Conservation (phyloP, 2,329 filamentous ascomycete species). For the Hypoxylon sp. region DNA sequence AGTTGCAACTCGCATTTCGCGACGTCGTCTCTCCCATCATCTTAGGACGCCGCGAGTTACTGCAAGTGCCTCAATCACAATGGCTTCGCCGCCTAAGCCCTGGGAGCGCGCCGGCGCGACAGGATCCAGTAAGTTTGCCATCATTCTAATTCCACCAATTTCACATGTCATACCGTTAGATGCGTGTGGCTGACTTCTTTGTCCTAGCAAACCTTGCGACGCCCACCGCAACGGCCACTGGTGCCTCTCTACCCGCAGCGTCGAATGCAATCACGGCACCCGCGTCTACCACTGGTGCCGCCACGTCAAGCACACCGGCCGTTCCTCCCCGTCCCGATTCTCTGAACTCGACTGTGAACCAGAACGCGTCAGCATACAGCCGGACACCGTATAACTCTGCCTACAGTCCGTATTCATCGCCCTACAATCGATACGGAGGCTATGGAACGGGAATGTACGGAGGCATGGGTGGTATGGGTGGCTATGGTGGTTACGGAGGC, state of each 20-base stretch:
- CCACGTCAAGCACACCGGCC: slow-evolving; percentile 69
- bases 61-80: slow-evolving; percentile 51
- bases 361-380: slow-evolving; percentile 88
- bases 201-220: slow-evolving; percentile 55
- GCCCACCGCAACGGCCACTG: slow-evolving; percentile 60
- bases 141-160: slow-evolving; percentile 31
- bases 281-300: slow-evolving; percentile 50
- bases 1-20: background rate
- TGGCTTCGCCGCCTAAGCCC: slow-evolving; percentile 93
- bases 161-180: slow-evolving; percentile 28
- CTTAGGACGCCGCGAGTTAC: slow-evolving; percentile 18
- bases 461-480: slow-evolving; percentile 56
- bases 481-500: slow-evolving; percentile 60
- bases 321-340: slow-evolving; percentile 86
- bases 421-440: slow-evolving; percentile 55
- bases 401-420: slow-evolving; percentile 66
- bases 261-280: slow-evolving; percentile 58
- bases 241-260: slow-evolving; percentile 59
- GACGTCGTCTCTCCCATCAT: slow-evolving; percentile 5
- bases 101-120: slow-evolving; percentile 88
- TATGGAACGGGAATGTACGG: slow-evolving; percentile 59
- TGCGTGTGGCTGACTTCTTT: slow-evolving; percentile 45
- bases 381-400: slow-evolving; percentile 62
- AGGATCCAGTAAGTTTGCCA: slow-evolving; percentile 61
- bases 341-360: slow-evolving; percentile 84